Conservation (phyloP, 129 eudicot genomes). For the Flaveria robusta region DNA sequence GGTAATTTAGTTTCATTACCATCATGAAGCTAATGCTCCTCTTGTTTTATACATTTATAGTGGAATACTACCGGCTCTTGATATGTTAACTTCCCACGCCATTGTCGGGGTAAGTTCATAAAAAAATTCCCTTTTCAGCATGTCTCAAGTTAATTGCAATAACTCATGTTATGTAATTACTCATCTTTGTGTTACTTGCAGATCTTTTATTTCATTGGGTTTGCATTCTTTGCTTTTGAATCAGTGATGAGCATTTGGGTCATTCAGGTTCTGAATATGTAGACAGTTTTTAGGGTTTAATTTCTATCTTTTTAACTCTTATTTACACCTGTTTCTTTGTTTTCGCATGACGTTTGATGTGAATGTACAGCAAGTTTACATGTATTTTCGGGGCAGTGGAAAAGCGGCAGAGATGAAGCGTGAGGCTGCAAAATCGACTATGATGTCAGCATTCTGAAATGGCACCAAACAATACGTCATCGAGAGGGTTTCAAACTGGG, state of each 20-base stretch:
- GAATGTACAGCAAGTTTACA: slow-evolving; percentile 86
- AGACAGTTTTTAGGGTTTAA: background rate
- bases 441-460: slow-evolving; percentile 73
- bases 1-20: background rate
- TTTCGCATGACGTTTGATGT: background rate
- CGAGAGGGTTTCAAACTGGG: slow-evolving; percentile 23
- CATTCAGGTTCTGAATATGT: slow-evolving; percentile 64
- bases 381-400: slow-evolving; percentile 92
- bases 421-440: slow-evolving; percentile 80
- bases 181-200: slow-evolving; percentile 35
- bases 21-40: slow-evolving; percentile 22
- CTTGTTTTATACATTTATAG: slow-evolving; percentile 38
- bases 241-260: slow-evolving; percentile 92
- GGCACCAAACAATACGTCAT: background rate
- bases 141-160: background rate
- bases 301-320: background rate
- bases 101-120: slow-evolving; percentile 74
- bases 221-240: slow-evolving; percentile 70
- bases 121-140: background rate
- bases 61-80: slow-evolving; percentile 87
- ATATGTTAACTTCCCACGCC: slow-evolving; percentile 54
- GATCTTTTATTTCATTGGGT: slow-evolving; percentile 81
- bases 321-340: background rate
- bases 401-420: slow-evolving; percentile 89
- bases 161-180: background rate